Evolutionary conservation across 768 basidiomycete species (phyloP).

Genomic region (Mycena albidolilacea): DNA sequence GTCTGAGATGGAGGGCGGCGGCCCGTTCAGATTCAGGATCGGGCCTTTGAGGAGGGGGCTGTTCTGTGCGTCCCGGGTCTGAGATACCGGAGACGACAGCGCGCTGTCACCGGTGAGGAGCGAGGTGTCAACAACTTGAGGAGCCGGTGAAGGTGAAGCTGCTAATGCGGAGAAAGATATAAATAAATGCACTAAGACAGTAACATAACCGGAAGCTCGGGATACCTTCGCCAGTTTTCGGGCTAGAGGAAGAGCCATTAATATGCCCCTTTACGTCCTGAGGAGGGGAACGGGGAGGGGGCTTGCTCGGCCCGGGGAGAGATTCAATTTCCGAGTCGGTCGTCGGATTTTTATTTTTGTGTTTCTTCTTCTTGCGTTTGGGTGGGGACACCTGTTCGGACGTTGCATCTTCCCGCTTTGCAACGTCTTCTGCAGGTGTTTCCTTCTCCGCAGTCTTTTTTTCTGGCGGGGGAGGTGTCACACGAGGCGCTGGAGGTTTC

Average conservation of each 20-base stretch:
- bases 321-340: conserved; percentile 17
- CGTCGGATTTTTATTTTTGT: conserved; percentile 27
- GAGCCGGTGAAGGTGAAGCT: conserved; percentile 7
- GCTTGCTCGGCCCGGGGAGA: conserved; percentile 8
- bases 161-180: background rate
- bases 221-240: background rate
- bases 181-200: background rate
- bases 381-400: conserved; percentile 15
- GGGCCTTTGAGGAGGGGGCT: conserved; percentile 52
- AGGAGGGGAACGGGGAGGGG: background rate
- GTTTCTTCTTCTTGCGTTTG: conserved; percentile 36
- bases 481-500: conserved; percentile 26
- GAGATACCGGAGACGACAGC: conserved; percentile 24
- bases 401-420: background rate
- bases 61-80: conserved; percentile 35
- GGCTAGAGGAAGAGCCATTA: background rate
- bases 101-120: conserved; percentile 29
- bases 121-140: conserved; percentile 38
- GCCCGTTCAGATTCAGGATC: conserved; percentile 71
- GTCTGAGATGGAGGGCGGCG: conserved; percentile 51
- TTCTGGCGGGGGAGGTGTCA: background rate
- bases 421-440: background rate
- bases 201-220: background rate
- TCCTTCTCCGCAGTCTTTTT: conserved; percentile 1
- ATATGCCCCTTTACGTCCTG: background rate